A percentile compares a stretch with the other conserved stretches of the same genome.
Conservation (phyloP, 371 early-diverging fungal species). For the Mucor racemosus region DNA sequence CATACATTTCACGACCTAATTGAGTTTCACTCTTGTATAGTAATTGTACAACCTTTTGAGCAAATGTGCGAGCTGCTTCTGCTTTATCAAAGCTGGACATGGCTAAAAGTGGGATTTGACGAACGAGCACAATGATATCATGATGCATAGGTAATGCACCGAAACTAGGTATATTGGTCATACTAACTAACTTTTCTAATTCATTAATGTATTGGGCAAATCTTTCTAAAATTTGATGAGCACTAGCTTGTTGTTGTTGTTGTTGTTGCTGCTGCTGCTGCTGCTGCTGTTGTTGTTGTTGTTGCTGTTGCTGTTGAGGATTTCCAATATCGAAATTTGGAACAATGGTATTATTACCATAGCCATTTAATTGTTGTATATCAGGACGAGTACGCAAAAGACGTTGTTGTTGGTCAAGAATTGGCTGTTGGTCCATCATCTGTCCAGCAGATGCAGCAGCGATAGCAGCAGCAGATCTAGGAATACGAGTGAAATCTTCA, state of each 20-base stretch:
- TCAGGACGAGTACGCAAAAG: conserved; percentile 38
- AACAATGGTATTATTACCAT: conserved; percentile 22
- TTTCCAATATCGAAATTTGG: conserved; percentile 7
- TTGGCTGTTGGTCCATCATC: conserved; percentile 17
- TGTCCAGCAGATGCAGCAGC: conserved; percentile 25
- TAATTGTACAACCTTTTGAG: conserved; percentile 85
- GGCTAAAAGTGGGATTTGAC: conserved; percentile 72
- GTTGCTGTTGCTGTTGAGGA: not conserved
- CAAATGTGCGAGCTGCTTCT: conserved; percentile 79
- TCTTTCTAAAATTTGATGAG: conserved; percentile 70
- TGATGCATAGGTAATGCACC: conserved; percentile 78
- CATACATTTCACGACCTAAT: conserved; percentile 82
- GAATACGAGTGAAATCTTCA: conserved; percentile 70
- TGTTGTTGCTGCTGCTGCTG: conserved; percentile 21
- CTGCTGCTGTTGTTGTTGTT: conserved; percentile 23
- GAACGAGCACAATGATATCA: conserved; percentile 73
- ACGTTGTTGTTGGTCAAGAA: conserved; percentile 23
- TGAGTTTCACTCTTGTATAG: conserved; percentile 80
- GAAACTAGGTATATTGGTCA: conserved; percentile 61
- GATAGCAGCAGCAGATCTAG: conserved; percentile 33
- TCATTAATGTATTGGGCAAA: conserved; percentile 74
- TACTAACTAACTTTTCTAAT: conserved; percentile 72
- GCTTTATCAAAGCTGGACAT: conserved; percentile 73
- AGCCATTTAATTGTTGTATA: conserved; percentile 36
- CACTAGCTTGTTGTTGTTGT: conserved; percentile 35